phyloP scores from a whole-genome alignment of 1,284 basidiomycete species.

The Irpex sp. region DNA sequence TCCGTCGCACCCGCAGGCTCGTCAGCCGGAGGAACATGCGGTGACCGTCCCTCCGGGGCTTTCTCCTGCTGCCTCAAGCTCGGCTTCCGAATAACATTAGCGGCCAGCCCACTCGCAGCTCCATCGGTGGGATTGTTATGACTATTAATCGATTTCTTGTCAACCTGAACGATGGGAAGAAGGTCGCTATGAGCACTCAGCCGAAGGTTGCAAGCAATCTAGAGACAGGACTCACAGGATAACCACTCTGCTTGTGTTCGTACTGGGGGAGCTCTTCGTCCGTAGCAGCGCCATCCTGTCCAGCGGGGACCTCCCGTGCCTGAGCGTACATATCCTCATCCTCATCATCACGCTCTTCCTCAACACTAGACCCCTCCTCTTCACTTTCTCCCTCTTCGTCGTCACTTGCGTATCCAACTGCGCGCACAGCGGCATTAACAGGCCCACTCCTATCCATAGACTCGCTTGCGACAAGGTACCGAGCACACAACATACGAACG shows the following conservation, averaged over 20 bases:
- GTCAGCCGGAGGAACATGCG: slow-evolving; percentile 27
- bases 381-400: slow-evolving; percentile 70
- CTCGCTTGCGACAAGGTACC: slow-evolving; percentile 95
- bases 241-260: slow-evolving; percentile 58
- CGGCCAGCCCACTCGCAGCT: slow-evolving; percentile 24
- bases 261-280: slow-evolving; percentile 51
- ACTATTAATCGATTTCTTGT: slow-evolving; percentile 24
- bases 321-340: slow-evolving; percentile 43
- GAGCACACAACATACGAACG: slow-evolving; percentile 91
- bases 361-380: slow-evolving; percentile 68
- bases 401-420: slow-evolving; percentile 83
- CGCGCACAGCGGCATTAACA: slow-evolving; percentile 88
- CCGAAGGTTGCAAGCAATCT: background rate
- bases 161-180: slow-evolving; percentile 18
- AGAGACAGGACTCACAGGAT: slow-evolving; percentile 51
- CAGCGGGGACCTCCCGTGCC: slow-evolving; percentile 33
- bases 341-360: slow-evolving; percentile 70
- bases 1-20: slow-evolving; percentile 14
- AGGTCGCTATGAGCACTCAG: slow-evolving; percentile 4
- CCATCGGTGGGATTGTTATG: slow-evolving; percentile 12
- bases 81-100: slow-evolving; percentile 37
- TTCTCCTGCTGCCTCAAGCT: slow-evolving; percentile 70
- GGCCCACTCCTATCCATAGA: slow-evolving; percentile 92
- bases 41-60: slow-evolving; percentile 53
- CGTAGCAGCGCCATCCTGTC: slow-evolving; percentile 14